Base-by-base conservation (phyloP, 345 rosid genomes). In the Bruguiera sexangula region DNA sequence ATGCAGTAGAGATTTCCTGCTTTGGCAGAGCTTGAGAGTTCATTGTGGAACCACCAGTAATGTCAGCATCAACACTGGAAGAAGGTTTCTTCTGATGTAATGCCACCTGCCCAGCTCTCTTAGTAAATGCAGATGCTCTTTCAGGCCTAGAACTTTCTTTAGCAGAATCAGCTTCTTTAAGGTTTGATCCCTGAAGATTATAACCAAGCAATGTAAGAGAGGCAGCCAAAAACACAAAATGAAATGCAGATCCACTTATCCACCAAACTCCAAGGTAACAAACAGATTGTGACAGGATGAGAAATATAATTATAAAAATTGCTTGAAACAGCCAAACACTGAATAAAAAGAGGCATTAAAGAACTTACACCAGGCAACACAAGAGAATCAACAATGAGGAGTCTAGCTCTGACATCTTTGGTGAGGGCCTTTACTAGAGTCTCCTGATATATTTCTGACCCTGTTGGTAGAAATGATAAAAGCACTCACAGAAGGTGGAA, bases 381-480 rank as follows among this genome's bases (percentile, higher is more conserved):
- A 80, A 92, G 91, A 71, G 99, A 90, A 72, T 92, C 97, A 63
- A 90, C 86, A 64, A 92, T 73, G 34, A 96, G 87, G 66, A 96
- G 67, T 76, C 81, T 90, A 79, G 96, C 99, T 75, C 88, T 87
- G 76, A 83, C 82, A 76, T 86, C 79, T 80, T 96, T 96, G 5
- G 97, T 95, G 80, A 96, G 93, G 34, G 97, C 97, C 83, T 92
- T 96, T 2, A 83, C 80, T 73, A 96, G 85, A 68, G 89, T 89
- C 84, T 90, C 98, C 76, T 96, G 99, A 79, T 92, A 96, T 75
- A 96, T 96, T 79, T 96, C 99, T 21, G 99, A 92, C 48, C 99
- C 99, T 96, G 71, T 37, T 63, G 62, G 63, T 34, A n/a, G 57
- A 16, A 48, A 56, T 9, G 60, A 56, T 56, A 56, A 9, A 27